Conservation (phyloP, 2,329 filamentous ascomycete species). For the Byssochlamys sp. region DNA sequence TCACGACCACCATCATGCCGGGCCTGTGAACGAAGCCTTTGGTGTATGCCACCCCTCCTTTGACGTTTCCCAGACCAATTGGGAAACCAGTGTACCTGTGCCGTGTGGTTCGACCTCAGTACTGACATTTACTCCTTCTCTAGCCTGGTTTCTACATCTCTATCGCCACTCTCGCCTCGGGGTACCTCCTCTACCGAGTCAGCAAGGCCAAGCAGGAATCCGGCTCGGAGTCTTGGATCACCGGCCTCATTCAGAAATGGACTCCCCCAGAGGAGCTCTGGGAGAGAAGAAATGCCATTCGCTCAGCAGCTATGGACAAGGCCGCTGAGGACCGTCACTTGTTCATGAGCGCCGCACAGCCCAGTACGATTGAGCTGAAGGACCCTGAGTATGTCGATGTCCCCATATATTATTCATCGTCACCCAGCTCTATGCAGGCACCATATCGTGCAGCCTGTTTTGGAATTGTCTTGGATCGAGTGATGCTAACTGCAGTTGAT, state of each 20-base stretch:
- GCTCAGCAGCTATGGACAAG: constrained; percentile 53
- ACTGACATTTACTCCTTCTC: constrained; percentile 8
- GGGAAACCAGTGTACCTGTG: constrained; percentile 1
- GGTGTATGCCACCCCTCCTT: constrained; percentile 30
- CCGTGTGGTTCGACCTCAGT: background rate
- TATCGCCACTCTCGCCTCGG: constrained; percentile 33
- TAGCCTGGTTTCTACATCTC: constrained; percentile 41
- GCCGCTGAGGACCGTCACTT: constrained; percentile 54
- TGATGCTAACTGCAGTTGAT: constrained; percentile 1
- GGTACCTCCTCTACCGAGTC: constrained; percentile 35
- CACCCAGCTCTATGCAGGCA: background rate
- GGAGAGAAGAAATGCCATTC: constrained; percentile 50
- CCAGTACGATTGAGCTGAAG: constrained; percentile 44
- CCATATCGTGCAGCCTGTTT: background rate
- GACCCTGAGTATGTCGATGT: constrained; percentile 53
- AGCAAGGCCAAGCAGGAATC: constrained; percentile 29
- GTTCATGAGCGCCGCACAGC: constrained; percentile 39
- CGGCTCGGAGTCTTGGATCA: constrained; percentile 31
- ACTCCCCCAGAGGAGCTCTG: constrained; percentile 44
- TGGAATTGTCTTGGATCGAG: background rate
- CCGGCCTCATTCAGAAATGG: constrained; percentile 46
- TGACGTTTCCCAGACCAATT: constrained; percentile 6
- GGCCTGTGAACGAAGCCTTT: constrained; percentile 37
- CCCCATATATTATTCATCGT: background rate
- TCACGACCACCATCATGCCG: constrained; percentile 24